Evolutionary conservation across 2,329 filamentous ascomycete species (phyloP).

Genomic region (Falciphora oryzae): DNA sequence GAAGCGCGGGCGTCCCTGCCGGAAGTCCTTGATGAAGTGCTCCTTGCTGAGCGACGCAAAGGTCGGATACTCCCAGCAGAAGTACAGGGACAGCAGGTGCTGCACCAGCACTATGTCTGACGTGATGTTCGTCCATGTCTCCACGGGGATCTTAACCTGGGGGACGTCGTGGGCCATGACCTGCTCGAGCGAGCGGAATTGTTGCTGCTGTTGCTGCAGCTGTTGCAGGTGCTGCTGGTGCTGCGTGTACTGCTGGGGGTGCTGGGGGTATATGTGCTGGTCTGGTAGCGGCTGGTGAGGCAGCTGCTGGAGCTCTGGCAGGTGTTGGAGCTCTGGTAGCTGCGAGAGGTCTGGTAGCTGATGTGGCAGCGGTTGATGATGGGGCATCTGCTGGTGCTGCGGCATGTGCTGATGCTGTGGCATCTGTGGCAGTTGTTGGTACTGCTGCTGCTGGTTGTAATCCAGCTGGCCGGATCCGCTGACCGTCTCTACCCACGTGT

Average conservation of each 20-base stretch:
- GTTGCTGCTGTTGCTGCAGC: not conserved
- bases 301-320: no score
- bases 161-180: constrained; percentile 41
- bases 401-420: no score
- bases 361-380: not conserved
- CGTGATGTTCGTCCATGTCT: constrained; percentile 57
- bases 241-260: not conserved
- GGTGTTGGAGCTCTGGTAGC: not conserved
- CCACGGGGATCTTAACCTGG: constrained; percentile 35
- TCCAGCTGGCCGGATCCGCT: constrained; percentile 7
- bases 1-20: constrained; percentile 53
- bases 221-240: not conserved
- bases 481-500: constrained; percentile 43
- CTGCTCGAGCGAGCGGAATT: constrained; percentile 37
- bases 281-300: no score
- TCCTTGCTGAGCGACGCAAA: constrained; percentile 68
- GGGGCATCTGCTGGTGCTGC: no score
- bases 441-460: not conserved
- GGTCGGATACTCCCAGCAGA: constrained; percentile 71
- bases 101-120: constrained; percentile 52
- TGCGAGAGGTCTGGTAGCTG: not conserved
- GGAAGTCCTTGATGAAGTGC: constrained; percentile 62
- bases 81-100: constrained; percentile 61
- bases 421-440: not conserved
- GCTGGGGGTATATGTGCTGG: not conserved